Evolutionary conservation across 805 yeast species (phyloP), one percentile per base, ranked within the genome.

Genomic region (Saccharomycopsis sp.): DNA sequence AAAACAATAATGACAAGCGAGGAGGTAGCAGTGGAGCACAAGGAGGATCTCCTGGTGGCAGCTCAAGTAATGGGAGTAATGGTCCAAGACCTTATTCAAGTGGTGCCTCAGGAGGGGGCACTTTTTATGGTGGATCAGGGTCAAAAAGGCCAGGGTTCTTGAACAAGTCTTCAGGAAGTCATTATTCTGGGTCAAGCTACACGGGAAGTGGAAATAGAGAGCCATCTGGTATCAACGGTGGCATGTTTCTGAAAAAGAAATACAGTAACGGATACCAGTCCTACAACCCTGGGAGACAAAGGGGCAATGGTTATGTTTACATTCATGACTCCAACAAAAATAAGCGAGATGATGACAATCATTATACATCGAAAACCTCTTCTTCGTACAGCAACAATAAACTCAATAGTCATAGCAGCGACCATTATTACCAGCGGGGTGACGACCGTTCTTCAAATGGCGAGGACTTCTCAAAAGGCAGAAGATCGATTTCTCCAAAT

Each of bases 231-330:
- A 31, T 34, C 36, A 15, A 30, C 17, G 39, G 30, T 6, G 17
- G 21, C 29, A 35, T 38, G 39, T 36, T 26, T 39, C 32, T 41
- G 5, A 41, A 30, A 18, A 20, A 21, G 9, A 34, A 30, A 25
- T 34, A 26, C 16, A 30, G 36, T 10, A 40, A 40, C 13, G 18
- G 34, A 2, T 38, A 40, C 25, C 15, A 13, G 18, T 12, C 34
- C 18, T 22, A 33, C 27, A 30, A 33, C 35, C n/a, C 32, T n/a
- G 31, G 8, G 21, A 26, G 36, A 20, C 22, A 23, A 9, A 16
- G 43, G 19, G n/a, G n/a, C n/a, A n/a, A n/a, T n/a, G 43, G 37
- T 15, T 36, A 39, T 3, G 48, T 44, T 8, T 44, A 44, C 20
- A 44, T 44, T 20, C 36, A 32, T 23, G 43, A 43, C 20, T 35